These are phyloP conservation scores for Amborella trichopoda DNA, from an alignment of 164 flowering plant species.

Conservation along the genomic window DNA sequence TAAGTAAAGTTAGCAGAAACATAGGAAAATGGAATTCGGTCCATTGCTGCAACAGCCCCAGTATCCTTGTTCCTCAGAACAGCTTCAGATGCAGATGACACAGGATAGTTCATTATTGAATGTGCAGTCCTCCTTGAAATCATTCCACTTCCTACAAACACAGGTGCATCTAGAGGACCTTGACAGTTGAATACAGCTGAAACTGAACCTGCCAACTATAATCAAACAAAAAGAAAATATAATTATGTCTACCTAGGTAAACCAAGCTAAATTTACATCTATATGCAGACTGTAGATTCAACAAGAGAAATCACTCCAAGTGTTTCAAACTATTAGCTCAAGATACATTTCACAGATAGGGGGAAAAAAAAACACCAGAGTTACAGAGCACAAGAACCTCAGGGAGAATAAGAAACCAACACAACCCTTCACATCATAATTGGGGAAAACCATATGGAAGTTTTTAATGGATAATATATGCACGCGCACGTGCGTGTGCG, in stretches of 20 bases:
- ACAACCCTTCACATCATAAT: too few species aligned
- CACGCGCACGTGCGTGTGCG: too few species aligned
- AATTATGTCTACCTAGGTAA: neutral
- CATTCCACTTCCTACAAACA: slow-evolving; percentile 93
- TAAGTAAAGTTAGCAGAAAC: slow-evolving; percentile 89
- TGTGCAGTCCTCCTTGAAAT: slow-evolving; percentile 56
- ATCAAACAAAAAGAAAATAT: slow-evolving; percentile 7
- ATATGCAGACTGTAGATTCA: too few species aligned
- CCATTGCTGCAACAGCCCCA: slow-evolving; percentile 98
- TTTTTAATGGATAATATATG: too few species aligned
- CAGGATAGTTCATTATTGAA: slow-evolving; percentile 30
- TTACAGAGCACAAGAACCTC: too few species aligned
- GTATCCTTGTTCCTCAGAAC: slow-evolving; percentile 67
- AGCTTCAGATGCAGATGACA: slow-evolving; percentile 67
- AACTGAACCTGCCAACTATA: slow-evolving; percentile 90
- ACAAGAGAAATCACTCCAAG: too few species aligned
- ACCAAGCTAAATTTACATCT: too few species aligned
- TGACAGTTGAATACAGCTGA: slow-evolving; percentile 95
- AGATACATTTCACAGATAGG: too few species aligned
- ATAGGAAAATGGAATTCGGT: slow-evolving; percentile 80
- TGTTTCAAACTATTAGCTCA: too few species aligned
- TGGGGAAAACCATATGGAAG: too few species aligned
- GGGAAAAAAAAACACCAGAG: too few species aligned
- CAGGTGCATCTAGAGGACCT: slow-evolving; percentile 93
- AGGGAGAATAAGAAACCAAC: too few species aligned